Conservation (phyloP, 495 filamentous ascomycete species). For the Talaromyces trachyspermus region DNA sequence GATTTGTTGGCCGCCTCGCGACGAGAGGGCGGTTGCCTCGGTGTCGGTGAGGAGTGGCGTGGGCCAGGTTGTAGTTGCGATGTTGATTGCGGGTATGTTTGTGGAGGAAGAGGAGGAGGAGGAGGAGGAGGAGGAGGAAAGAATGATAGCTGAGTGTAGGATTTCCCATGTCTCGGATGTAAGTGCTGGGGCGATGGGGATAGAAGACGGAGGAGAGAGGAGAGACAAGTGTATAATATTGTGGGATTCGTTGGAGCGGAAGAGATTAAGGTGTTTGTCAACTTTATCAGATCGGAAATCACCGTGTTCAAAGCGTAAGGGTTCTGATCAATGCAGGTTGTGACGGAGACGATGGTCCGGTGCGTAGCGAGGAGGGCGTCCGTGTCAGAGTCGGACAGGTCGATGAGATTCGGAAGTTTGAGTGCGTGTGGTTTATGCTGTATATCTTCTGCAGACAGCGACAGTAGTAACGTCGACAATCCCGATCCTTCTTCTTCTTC, state of each 20-base stretch:
- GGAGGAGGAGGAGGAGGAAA: slow-evolving; percentile 12
- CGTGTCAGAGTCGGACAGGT: slow-evolving; percentile 42
- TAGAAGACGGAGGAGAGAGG: slow-evolving; percentile 57
- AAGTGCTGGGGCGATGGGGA: slow-evolving; percentile 73
- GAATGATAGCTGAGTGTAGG: slow-evolving; percentile 30
- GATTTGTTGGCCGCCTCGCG: slow-evolving; percentile 38
- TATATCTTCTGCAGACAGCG: neutral
- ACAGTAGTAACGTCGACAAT: no score
- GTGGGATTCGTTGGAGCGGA: slow-evolving; percentile 25
- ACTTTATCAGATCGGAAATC: slow-evolving; percentile 70
- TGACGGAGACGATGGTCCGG: slow-evolving; percentile 59
- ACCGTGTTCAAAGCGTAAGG: slow-evolving; percentile 69
- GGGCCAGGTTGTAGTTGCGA: slow-evolving; percentile 51
- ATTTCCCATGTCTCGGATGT: slow-evolving; percentile 73
- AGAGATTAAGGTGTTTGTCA: slow-evolving; percentile 52
- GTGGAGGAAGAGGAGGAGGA: neutral
- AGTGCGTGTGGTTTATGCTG: slow-evolving; percentile 17
- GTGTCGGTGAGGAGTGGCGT: slow-evolving; percentile 27
- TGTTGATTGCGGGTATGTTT: slow-evolving; percentile 5
- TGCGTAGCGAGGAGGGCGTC: slow-evolving; percentile 58
- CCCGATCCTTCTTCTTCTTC: no score
- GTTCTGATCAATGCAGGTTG: slow-evolving; percentile 57
- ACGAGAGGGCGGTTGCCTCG: slow-evolving; percentile 42
- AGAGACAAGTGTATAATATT: slow-evolving; percentile 30
- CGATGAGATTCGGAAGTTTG: slow-evolving; percentile 16